Evolutionary conservation across 352 stramenopile genomes (phyloP).

Genomic region (Phytophthora hibernalis): DNA sequence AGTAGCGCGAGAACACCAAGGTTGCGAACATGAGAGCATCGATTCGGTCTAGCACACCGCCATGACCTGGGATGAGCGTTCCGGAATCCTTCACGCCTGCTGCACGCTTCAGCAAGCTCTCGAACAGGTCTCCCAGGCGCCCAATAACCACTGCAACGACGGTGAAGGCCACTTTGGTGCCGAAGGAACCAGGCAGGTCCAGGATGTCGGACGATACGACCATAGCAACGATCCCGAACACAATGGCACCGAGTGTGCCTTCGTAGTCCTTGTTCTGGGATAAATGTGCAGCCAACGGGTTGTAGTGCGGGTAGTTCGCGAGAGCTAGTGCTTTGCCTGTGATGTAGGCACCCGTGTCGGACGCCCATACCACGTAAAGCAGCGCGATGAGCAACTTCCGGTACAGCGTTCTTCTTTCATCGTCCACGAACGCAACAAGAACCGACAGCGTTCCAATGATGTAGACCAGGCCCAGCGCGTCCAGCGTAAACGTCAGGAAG

Average conservation of each 20-base stretch:
- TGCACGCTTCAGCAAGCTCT: constrained; percentile 96
- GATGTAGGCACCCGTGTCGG: constrained; percentile 95
- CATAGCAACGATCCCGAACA: constrained; percentile 88
- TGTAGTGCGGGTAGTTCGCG: constrained; percentile 85
- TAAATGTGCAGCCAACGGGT: constrained; percentile 85
- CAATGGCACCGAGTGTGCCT: constrained; percentile 88
- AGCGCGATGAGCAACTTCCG: constrained; percentile 72
- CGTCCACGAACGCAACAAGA: constrained; percentile 68
- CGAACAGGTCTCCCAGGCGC: constrained; percentile 94
- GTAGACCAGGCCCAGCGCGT: constrained; percentile 66
- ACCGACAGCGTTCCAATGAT: constrained; percentile 63
- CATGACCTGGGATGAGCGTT: constrained; percentile 94
- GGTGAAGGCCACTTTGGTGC: constrained; percentile 82
- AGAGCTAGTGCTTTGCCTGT: constrained; percentile 88
- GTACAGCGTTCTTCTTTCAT: constrained; percentile 57
- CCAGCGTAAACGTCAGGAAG: constrained; percentile 58
- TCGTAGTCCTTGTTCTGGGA: constrained; percentile 98
- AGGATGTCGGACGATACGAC: constrained; percentile 71
- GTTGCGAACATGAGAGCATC: constrained; percentile 95
- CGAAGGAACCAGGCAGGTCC: constrained; percentile 70
- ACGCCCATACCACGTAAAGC: constrained; percentile 77
- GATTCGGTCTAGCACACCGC: constrained; percentile 94
- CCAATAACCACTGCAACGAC: constrained; percentile 93
- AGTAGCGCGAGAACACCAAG: constrained; percentile 71
- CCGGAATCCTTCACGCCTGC: constrained; percentile 95